phyloP scores from a whole-genome alignment of 164 flowering plant genomes.

The Kingdonia uniflora region DNA sequence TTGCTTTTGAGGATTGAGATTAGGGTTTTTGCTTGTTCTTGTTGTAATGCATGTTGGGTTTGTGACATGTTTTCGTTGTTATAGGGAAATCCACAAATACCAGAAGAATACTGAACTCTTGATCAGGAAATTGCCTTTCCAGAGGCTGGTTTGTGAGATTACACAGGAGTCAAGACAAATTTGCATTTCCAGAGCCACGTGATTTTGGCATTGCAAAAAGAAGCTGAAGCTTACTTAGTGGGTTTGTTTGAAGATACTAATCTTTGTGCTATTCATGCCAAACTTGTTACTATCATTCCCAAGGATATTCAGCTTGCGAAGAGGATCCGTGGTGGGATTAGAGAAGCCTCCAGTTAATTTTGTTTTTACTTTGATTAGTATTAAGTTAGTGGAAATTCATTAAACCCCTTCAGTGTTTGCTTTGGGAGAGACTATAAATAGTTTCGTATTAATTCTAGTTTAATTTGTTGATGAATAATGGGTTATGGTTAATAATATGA shows the following conservation, averaged over 20 bases:
- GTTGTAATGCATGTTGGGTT: too few relatives aligned
- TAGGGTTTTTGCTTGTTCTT: too few relatives aligned
- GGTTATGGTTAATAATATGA: too few relatives aligned
- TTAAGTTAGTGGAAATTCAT: too few relatives aligned
- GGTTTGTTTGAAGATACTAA: constrained; percentile 10
- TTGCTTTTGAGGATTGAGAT: constrained; percentile 20
- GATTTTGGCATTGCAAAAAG: constrained; percentile 6
- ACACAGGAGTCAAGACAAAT: constrained; percentile 62
- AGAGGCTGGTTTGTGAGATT: constrained; percentile 82
- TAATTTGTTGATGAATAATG: too few relatives aligned
- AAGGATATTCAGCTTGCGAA: constrained; percentile 9
- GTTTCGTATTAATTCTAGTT: too few relatives aligned
- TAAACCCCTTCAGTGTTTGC: too few relatives aligned
- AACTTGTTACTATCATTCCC: constrained; percentile 6
- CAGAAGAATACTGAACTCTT: constrained; percentile 82
- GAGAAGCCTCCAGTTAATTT: too few relatives aligned
- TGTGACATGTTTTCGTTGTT: too few relatives aligned
- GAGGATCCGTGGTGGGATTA: constrained; percentile 6
- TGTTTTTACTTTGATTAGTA: too few relatives aligned
- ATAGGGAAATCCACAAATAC: too few relatives aligned
- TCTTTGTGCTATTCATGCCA: constrained; percentile 9
- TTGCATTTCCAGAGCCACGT: background rate
- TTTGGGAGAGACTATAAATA: too few relatives aligned
- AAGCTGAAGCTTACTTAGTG: constrained; percentile 6
- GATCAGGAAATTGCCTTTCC: constrained; percentile 80